Evolutionary conservation across 2,329 filamentous ascomycete genomes (phyloP), one percentile per base, ranked within the genome.

Genomic region (Blumeriella jaapii): DNA sequence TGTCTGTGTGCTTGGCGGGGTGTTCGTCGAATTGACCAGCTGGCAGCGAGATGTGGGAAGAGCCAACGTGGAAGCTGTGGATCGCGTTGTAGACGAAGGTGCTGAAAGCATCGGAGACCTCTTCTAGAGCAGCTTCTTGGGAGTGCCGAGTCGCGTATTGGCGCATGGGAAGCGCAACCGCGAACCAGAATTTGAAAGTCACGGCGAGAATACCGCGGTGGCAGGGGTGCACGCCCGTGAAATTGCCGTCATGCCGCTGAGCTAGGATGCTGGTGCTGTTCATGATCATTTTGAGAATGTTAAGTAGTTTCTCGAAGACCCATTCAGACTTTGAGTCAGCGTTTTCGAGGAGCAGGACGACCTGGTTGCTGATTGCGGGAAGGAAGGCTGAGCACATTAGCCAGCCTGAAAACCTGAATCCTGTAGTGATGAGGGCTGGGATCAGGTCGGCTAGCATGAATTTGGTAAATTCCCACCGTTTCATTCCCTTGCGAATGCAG

Each of bases 401-500:
- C 45, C 50, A 53, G 8, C 39, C 47, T 29, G 40, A 28, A 8
- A 44, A 41, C 10, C 36, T 31, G 23, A 54, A 51, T 6, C 46
- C 49, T 4, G 45, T 42, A 29, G 38, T 29, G 11, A 55, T 22
- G 16, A 45, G 40, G 5, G 50, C 49, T 24, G 52, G 51, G 7
- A 52, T 24, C 4, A 52, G 44, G 7, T 55, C 47, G 20, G 36
- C 23, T 7, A 53, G 37, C 28, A 53, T 40, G 27, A 53, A 53
- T n/a, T 43, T 31, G 12, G 41, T 30, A 26, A 55, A 49, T 9
- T 48, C 38, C 31, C 29, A 42, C 15, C 45, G 38, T n/a, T 38
- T 43, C 41, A 48, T 43, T 18, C 36, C 43, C 29, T 40, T 45
- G 5, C 33, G 41, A 13, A 54, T 35, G 29, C 41, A 42, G 4